Evolutionary conservation across 352 stramenopile genomes (phyloP), one percentile per base, ranked within the genome.

Genomic region (Pythium pectinolyticum): DNA sequence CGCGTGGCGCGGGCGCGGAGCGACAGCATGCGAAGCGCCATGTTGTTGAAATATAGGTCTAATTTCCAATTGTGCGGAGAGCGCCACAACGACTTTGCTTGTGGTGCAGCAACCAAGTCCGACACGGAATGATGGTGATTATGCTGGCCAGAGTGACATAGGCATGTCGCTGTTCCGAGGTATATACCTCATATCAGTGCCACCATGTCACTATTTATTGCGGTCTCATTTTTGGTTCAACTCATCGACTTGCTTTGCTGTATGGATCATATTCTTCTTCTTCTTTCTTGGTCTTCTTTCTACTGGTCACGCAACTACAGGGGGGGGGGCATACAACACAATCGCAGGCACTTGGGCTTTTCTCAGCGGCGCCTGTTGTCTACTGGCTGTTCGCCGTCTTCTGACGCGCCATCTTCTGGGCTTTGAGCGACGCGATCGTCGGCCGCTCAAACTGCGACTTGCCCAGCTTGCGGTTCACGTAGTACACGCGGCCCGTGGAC

Each of bases 371-470:
- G 20, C 10, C n/a, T 46, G 24, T 57, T 47, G 12, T 53, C 37
- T 59, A 61, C 25, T 61, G 50, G 32, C 50, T 55, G 27, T 55
- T 59, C 0, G 34, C 60, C 20, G 59, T 80, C 68, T 89, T 90
- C 59, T 90, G 81, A 41, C 84, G 81, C 55, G 83, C 83, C 59
- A 90, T 55, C 68, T 90, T 92, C 75, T 88, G 79, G 41, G 83
- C 83, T 80, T 93, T 95, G 51, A 95, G 72, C 39, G 84, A 93
- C 55, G 86, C 86, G 49, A 95, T 78, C 62, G 86, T 93, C 40
- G 86, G 86, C 31, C 82, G 82, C 55, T 93, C 84, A 45, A 92
- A 95, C 75, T 95, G 86, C 12, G 86, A 93, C 65, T 93, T 89
- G 63, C 84, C 82, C 8, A 92, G 76, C 78, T 91, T 90, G 59